phyloP scores from a whole-genome alignment of 805 yeast species.

The Crinitomyces ghanaensis region DNA sequence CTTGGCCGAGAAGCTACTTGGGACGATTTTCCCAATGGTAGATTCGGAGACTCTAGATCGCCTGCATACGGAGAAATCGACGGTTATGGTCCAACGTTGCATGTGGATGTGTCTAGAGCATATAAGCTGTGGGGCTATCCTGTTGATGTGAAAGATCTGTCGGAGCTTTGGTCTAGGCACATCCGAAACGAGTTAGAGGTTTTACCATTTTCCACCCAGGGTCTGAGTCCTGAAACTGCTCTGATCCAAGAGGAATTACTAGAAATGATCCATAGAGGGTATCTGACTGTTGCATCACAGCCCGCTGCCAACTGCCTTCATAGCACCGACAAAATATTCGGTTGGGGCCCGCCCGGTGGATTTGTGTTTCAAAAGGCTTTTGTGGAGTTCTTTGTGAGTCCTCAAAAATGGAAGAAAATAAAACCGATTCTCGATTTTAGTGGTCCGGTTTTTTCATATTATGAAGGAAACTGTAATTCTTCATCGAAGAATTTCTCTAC shows the following conservation, averaged over 20 bases:
- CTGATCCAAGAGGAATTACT: constrained; percentile 85
- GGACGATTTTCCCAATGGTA: constrained; percentile 95
- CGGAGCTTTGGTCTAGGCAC: constrained; percentile 57
- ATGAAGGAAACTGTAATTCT: constrained; percentile 49
- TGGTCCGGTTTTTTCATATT: constrained; percentile 52
- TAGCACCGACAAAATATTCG: constrained; percentile 78
- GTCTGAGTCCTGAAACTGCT: constrained; percentile 80
- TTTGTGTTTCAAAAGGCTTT: constrained; percentile 85
- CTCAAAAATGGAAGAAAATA: constrained; percentile 54
- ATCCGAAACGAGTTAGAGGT: constrained; percentile 63
- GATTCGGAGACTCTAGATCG: constrained; percentile 89
- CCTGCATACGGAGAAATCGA: constrained; percentile 98
- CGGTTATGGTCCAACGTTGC: constrained; percentile 90
- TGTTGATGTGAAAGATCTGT: constrained; percentile 43
- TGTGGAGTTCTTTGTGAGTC: constrained; percentile 78
- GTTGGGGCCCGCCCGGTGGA: constrained; percentile 96
- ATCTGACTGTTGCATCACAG: constrained; percentile 88
- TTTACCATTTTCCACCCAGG: constrained; percentile 87
- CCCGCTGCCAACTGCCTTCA: constrained; percentile 79
- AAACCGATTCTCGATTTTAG: constrained; percentile 38
- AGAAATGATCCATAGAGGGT: constrained; percentile 59
- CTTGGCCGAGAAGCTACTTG: constrained; percentile 85
- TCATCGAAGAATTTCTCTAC: constrained; percentile 28
- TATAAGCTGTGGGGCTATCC: constrained; percentile 76
- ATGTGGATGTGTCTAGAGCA: constrained; percentile 58